Evolutionary conservation across 768 basidiomycete genomes (phyloP), one percentile per base, ranked within the genome.

Genomic region (Pluteus cervinus): DNA sequence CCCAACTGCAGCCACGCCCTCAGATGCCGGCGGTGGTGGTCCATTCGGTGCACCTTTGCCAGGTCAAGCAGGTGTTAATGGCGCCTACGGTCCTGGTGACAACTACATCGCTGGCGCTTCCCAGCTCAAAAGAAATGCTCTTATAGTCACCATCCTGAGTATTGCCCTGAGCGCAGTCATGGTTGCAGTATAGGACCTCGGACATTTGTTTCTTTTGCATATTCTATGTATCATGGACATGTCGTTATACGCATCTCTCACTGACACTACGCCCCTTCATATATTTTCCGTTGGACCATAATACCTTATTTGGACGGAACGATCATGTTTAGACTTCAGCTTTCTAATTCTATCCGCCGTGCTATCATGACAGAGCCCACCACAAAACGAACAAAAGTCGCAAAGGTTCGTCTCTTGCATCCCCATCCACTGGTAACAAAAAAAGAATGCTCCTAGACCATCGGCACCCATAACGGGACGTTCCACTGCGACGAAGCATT

Each of bases 401-500:
- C 51, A 40, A 68, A 65, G 49, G 58, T 65, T 35, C 15, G 44
- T 29, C 52, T 29, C 42, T 47, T 33, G 15, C 24, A 31, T 22
- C 29, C 32, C 17, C 21, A 20, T 34, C 15, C n/a, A 33, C 16
- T 21, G 17, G 7, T 28, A 18, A 32, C 37, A 14, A 23, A 17
- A 40, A 29, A 32, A 43, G 39, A 32, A n/a, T 20, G 29, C 22
- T 20, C 43, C 10, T 43, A 90, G 86, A 61, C 79, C 26, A 94
- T 97, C 51, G 92, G 92, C 23, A 96, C 93, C 1, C 92, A 97
- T 60, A 89, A 85, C 41, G 93, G 93, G 12, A 90, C 90, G 0
- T 97, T 97, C 57, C 93, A 99, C 52, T 93, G 90, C 58, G 94
- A 99, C 51, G 94, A 99, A 63, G 91, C 92, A 0, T 74, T 98